Conservation (phyloP, 331 rosid genomes). For the Dryas integrifolia region DNA sequence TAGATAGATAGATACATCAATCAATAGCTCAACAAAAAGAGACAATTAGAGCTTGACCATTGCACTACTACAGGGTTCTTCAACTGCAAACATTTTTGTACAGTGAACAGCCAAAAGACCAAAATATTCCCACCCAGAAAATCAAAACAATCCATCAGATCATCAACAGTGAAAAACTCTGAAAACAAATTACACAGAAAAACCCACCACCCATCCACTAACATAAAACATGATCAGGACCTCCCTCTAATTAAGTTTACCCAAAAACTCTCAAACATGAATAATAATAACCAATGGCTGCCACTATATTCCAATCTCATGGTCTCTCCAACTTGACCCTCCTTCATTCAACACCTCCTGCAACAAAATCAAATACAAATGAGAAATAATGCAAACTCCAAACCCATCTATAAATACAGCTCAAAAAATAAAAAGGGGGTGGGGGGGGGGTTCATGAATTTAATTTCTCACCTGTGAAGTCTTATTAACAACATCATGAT, state of each 20-base stretch:
- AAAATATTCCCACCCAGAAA: conserved; percentile 24
- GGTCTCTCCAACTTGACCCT: conserved; percentile 48
- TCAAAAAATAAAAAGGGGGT: background rate
- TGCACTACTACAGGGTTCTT: conserved; percentile 13
- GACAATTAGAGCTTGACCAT: background rate
- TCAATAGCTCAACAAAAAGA: background rate
- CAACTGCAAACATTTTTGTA: conserved; percentile 56
- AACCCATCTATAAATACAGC: background rate
- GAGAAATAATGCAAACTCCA: background rate
- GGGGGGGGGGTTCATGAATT: too few species aligned
- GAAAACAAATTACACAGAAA: background rate
- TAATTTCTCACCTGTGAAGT: conserved; percentile 50
- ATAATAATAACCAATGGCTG: conserved; percentile 8
- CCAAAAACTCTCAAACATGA: background rate
- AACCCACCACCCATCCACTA: conserved; percentile 12
- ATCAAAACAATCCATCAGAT: conserved; percentile 16
- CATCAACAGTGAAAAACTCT: background rate
- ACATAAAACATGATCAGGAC: conserved; percentile 14
- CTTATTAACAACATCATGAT: conserved; percentile 20
- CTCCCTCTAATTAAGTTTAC: background rate
- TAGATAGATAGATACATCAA: background rate
- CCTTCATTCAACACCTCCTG: conserved; percentile 65
- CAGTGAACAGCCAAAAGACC: conserved; percentile 45
- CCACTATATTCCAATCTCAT: conserved; percentile 46
- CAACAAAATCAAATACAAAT: background rate